Conservation (phyloP, 345 rosid species). For the Alliaria petiolata region DNA sequence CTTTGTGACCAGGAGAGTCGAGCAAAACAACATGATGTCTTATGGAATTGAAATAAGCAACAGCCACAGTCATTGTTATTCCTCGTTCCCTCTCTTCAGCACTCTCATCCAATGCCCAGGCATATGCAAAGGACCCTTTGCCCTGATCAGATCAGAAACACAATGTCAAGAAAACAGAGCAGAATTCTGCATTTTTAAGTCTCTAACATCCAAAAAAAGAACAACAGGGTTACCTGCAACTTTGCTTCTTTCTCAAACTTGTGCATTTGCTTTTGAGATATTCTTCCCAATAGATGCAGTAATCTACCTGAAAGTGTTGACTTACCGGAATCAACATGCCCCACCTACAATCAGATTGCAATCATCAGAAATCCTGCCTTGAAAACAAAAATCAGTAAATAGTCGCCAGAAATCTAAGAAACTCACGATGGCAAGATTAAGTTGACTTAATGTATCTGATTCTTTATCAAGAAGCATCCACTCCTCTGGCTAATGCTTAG, state of each 20-base stretch:
- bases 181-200: slow-evolving; percentile 1
- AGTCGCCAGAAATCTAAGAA: not conserved
- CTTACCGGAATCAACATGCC: slow-evolving; percentile 99
- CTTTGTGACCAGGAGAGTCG: slow-evolving; percentile 97
- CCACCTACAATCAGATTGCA: slow-evolving; percentile 56
- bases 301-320: slow-evolving; percentile 98
- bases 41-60: slow-evolving; percentile 90
- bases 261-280: slow-evolving; percentile 93
- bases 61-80: slow-evolving; percentile 97
- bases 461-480: slow-evolving; percentile 84
- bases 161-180: slow-evolving; percentile 26
- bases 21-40: slow-evolving; percentile 86
- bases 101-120: slow-evolving; percentile 99
- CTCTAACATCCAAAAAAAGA: slow-evolving; percentile 7
- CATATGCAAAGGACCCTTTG: slow-evolving; percentile 94
- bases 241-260: slow-evolving; percentile 93
- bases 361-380: slow-evolving; percentile 3
- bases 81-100: slow-evolving; percentile 98
- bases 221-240: slow-evolving; percentile 57
- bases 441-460: slow-evolving; percentile 55
- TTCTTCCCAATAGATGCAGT: slow-evolving; percentile 79
- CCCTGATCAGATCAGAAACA: slow-evolving; percentile 56
- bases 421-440: slow-evolving; percentile 96
- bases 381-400: not conserved
- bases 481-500: slow-evolving; percentile 63